phyloP scores from a whole-genome alignment of 768 basidiomycete genomes.

The Xanthoconium stramineum region DNA sequence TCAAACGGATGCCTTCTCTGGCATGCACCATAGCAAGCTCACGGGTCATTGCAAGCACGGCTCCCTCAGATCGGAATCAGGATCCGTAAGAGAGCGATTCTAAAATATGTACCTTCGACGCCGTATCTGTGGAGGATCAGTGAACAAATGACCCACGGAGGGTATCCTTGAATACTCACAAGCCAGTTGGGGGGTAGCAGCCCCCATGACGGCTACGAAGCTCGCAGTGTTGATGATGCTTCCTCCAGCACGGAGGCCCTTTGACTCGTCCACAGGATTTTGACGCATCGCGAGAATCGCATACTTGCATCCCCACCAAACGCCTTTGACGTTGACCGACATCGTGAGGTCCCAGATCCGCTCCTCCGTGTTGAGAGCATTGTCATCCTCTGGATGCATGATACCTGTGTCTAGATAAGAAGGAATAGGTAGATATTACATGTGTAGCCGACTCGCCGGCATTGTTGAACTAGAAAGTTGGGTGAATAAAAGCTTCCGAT shows the following conservation, averaged over 20 bases:
- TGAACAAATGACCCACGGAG: not conserved
- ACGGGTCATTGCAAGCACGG: slow-evolving; percentile 97
- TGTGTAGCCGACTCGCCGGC: slow-evolving; percentile 49
- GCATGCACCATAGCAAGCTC: slow-evolving; percentile 99
- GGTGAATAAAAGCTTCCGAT: not conserved
- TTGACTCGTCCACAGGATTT: slow-evolving; percentile 79
- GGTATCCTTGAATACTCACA: slow-evolving; percentile 45
- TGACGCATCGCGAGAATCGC: slow-evolving; percentile 95
- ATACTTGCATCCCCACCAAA: slow-evolving; percentile 99
- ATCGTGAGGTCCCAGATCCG: slow-evolving; percentile 93
- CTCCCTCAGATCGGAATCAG: slow-evolving; percentile 54
- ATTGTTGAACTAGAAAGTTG: slow-evolving; percentile 76
- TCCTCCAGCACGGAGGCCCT: slow-evolving; percentile 76
- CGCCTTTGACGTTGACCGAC: slow-evolving; percentile 96
- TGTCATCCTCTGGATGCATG: slow-evolving; percentile 95
- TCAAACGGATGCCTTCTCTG: slow-evolving; percentile 92
- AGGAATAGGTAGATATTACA: not conserved
- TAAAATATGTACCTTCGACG: slow-evolving; percentile 68
- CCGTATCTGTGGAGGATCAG: slow-evolving; percentile 67
- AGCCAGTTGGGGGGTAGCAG: slow-evolving; percentile 97
- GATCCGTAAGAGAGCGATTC: slow-evolving; percentile 2
- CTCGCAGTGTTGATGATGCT: slow-evolving; percentile 98
- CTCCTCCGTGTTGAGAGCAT: slow-evolving; percentile 95
- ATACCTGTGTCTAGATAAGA: slow-evolving; percentile 56
- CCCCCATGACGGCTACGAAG: slow-evolving; percentile 93